These are phyloP conservation scores for Penicillium thymicola DNA, from an alignment of 2,329 filamentous ascomycete species.

Conservation along the genomic window DNA sequence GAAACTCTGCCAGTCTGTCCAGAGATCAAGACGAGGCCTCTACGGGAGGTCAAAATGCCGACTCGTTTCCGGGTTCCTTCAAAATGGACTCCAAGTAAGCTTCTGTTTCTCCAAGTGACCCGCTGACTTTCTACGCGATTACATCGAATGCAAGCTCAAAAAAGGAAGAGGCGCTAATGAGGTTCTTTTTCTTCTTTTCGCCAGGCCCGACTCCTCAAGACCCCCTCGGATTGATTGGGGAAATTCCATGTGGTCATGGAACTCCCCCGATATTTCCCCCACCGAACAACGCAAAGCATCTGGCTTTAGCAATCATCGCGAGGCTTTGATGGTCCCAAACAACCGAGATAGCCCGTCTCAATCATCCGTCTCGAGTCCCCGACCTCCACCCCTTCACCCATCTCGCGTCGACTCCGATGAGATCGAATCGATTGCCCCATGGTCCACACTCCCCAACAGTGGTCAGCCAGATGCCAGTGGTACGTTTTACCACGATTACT, in stretches of 20 bases:
- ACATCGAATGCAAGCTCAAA: background rate
- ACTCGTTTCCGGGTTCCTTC: slow-evolving; percentile 24
- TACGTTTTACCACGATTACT: slow-evolving; percentile 39
- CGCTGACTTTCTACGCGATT: background rate
- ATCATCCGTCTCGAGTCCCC: slow-evolving; percentile 21
- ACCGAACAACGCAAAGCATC: slow-evolving; percentile 37
- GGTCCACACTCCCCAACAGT: slow-evolving; percentile 28
- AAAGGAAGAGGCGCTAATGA: background rate
- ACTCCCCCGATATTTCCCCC: slow-evolving; percentile 37
- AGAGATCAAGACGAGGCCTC: slow-evolving; percentile 20
- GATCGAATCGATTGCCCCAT: slow-evolving; percentile 31
- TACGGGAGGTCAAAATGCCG: slow-evolving; percentile 27
- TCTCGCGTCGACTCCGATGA: slow-evolving; percentile 19
- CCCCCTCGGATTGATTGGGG: slow-evolving; percentile 28
- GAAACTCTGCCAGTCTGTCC: slow-evolving; percentile 24
- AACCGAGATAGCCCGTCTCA: slow-evolving; percentile 28
- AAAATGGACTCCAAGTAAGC: slow-evolving; percentile 34
- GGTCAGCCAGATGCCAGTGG: slow-evolving; percentile 29
- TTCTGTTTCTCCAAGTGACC: background rate
- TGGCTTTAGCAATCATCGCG: slow-evolving; percentile 35
- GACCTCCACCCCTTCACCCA: slow-evolving; percentile 22
- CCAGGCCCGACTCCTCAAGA: slow-evolving; percentile 26
- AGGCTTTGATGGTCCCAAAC: slow-evolving; percentile 32
- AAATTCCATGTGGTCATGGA: slow-evolving; percentile 34
- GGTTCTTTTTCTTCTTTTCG: background rate